phyloP scores from a whole-genome alignment of 257 asterid species.

The Solanum rostratum region DNA sequence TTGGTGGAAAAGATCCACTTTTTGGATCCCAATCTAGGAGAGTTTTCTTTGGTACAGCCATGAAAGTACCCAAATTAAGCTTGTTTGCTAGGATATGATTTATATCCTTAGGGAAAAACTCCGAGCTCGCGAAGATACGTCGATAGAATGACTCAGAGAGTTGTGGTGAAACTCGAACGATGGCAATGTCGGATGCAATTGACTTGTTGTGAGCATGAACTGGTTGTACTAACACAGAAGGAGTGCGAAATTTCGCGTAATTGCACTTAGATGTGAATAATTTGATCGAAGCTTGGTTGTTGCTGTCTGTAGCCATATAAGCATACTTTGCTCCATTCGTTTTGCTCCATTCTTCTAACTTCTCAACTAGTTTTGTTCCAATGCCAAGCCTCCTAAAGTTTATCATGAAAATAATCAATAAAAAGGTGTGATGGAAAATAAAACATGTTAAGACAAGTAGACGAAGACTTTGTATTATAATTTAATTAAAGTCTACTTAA shows the following conservation, averaged over 20 bases:
- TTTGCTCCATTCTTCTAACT: slow-evolving; percentile 50
- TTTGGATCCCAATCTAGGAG: slow-evolving; percentile 33
- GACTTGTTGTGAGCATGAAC: slow-evolving; percentile 58
- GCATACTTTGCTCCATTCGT: slow-evolving; percentile 55
- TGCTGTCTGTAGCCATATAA: slow-evolving; percentile 78
- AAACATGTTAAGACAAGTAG: not conserved
- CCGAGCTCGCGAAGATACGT: slow-evolving; percentile 30
- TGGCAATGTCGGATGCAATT: slow-evolving; percentile 18
- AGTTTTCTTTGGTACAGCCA: slow-evolving; percentile 44
- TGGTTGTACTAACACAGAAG: slow-evolving; percentile 66
- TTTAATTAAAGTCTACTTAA: not conserved
- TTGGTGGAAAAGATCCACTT: slow-evolving; percentile 24
- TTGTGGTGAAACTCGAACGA: slow-evolving; percentile 29
- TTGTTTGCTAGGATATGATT: slow-evolving; percentile 35
- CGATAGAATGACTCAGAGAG: slow-evolving; percentile 32
- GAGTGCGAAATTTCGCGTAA: slow-evolving; percentile 57
- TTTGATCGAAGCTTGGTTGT: slow-evolving; percentile 51
- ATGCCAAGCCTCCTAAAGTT: slow-evolving; percentile 66
- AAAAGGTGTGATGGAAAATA: not conserved
- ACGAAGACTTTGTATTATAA: not conserved
- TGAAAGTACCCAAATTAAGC: slow-evolving; percentile 63
- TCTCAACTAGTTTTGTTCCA: slow-evolving; percentile 51
- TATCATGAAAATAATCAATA: not conserved
- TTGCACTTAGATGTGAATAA: slow-evolving; percentile 48
- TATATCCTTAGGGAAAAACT: slow-evolving; percentile 62